Evolutionary conservation across 257 asterid species (phyloP).

Genomic region (Ligustrum vulgare): DNA sequence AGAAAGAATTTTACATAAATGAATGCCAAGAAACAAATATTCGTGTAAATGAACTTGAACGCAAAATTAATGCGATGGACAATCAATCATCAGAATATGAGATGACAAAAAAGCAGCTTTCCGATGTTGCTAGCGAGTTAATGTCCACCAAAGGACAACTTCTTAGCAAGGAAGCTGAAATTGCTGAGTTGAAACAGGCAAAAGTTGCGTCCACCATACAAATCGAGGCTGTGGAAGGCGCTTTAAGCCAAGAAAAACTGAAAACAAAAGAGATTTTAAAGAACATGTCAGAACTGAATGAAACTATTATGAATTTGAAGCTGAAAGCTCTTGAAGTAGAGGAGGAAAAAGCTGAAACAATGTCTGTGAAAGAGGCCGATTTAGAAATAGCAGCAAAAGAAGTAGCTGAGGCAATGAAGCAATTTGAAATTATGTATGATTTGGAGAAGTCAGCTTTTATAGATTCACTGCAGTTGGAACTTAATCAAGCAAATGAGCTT

Average conservation of each 20-base stretch:
- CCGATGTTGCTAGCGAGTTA: constrained; percentile 27
- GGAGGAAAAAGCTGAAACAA: constrained; percentile 10
- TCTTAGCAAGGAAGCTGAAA: constrained; percentile 32
- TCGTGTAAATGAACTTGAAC: constrained; percentile 42
- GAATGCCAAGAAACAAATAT: constrained; percentile 32
- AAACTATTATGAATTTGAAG: constrained; percentile 19
- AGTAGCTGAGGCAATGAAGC: constrained; percentile 22
- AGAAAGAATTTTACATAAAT: constrained; percentile 40
- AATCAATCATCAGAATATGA: constrained; percentile 25
- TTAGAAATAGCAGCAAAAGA: constrained; percentile 24
- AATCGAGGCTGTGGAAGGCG: constrained; percentile 27
- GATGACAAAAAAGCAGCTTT: constrained; percentile 33
- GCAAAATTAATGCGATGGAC: constrained; percentile 22
- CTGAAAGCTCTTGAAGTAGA: constrained; percentile 24
- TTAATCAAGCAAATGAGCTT: constrained; percentile 36
- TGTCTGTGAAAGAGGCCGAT: constrained; percentile 23
- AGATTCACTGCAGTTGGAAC: constrained; percentile 34
- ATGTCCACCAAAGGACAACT: constrained; percentile 30
- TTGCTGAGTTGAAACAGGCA: constrained; percentile 28
- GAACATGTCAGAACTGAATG: constrained; percentile 33
- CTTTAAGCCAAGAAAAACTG: constrained; percentile 31
- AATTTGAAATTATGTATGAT: constrained; percentile 29
- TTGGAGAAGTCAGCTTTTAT: constrained; percentile 39
- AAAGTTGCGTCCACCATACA: constrained; percentile 27
- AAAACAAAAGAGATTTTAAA: constrained; percentile 34